phyloP scores from a whole-genome alignment of 1,284 basidiomycete species.

The Anthracocystis setariae region DNA sequence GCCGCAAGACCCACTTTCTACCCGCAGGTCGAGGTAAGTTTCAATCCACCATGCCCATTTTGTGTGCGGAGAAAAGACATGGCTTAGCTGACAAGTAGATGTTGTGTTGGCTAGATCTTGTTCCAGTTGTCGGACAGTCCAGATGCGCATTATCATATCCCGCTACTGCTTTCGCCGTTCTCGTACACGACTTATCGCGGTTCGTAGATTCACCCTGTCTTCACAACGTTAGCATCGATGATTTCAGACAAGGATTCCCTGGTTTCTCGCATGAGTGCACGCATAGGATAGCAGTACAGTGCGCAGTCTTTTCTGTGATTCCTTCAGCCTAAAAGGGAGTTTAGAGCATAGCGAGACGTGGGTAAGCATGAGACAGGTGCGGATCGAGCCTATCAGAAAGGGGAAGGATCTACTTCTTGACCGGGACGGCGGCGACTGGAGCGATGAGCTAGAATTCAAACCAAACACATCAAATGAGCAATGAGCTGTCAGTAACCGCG shows the following conservation, averaged over 20 bases:
- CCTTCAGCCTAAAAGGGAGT: no score
- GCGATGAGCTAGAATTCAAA: constrained; percentile 18
- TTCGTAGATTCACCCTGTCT: no score
- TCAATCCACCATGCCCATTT: not conserved
- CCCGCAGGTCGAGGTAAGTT: constrained; percentile 83
- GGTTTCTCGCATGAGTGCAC: no score
- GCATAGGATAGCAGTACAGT: no score
- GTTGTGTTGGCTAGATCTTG: constrained; percentile 35
- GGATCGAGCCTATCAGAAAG: not conserved
- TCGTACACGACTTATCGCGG: constrained; percentile 92
- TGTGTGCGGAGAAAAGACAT: not conserved
- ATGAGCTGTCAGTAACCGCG: no score
- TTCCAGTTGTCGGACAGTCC: constrained; percentile 51
- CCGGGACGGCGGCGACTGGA: constrained; percentile 33
- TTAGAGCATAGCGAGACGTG: not conserved
- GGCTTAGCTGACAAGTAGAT: not conserved
- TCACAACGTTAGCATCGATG: no score
- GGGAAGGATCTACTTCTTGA: constrained; percentile 21
- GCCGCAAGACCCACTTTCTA: constrained; percentile 79
- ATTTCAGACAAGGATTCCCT: not conserved
- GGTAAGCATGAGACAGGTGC: not conserved
- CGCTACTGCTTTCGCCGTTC: constrained; percentile 87
- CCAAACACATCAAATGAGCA: no score
- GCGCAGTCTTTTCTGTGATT: no score
- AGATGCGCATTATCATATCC: constrained; percentile 82